These are phyloP conservation scores for Alnus glutinosa DNA, from an alignment of 306 rosid species.

Conservation along the genomic window DNA sequence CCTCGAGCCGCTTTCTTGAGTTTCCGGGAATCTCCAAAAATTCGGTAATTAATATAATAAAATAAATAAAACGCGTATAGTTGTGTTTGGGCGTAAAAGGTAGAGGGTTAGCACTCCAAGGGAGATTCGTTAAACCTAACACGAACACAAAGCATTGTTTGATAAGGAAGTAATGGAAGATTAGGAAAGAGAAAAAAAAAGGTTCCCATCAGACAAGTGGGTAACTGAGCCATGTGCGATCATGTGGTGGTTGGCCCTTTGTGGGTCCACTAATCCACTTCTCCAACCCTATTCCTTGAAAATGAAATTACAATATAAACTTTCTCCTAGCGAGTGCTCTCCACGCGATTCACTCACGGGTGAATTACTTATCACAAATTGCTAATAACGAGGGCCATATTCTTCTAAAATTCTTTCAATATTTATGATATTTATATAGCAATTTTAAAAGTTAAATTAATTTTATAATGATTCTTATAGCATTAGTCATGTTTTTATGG, in stretches of 20 bases:
- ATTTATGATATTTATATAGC: too few species aligned
- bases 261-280: conserved; percentile 49
- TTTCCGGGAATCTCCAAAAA: too few species aligned
- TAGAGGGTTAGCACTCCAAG: background rate
- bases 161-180: conserved; percentile 32
- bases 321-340: background rate
- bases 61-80: background rate
- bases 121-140: conserved; percentile 28
- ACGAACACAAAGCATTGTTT: conserved; percentile 32
- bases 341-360: conserved; percentile 5
- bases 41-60: too few species aligned
- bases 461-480: too few species aligned
- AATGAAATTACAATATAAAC: background rate
- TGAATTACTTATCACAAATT: too few species aligned
- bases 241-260: conserved; percentile 59
- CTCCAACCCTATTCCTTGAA: conserved; percentile 40
- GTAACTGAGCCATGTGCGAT: conserved; percentile 51
- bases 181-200: conserved; percentile 16
- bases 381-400: too few species aligned
- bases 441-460: too few species aligned
- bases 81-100: background rate
- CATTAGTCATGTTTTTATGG: too few species aligned
- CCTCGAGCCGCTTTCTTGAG: too few species aligned
- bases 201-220: conserved; percentile 38
- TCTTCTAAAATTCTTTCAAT: too few species aligned